phyloP scores from a whole-genome alignment of 23 red algal species.

The Gracilaria caudata region DNA sequence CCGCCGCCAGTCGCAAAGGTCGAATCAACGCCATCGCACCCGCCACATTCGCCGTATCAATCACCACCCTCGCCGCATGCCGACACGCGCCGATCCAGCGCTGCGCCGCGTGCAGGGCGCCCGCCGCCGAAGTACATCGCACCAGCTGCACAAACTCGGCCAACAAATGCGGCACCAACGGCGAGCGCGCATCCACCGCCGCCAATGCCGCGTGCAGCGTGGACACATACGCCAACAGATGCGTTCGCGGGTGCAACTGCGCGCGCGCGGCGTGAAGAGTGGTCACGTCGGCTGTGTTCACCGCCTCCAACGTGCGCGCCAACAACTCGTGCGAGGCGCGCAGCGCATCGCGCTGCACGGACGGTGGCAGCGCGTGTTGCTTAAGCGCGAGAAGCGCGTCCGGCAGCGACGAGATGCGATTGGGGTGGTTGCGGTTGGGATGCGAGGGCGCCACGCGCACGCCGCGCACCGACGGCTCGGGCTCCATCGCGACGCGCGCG shows the following conservation, averaged over 20 bases:
- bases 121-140: not conserved
- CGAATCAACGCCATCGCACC: constrained; percentile 45
- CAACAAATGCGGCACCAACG: constrained; percentile 11
- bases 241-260: constrained; percentile 24
- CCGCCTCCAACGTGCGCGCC: constrained; percentile 39
- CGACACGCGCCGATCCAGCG: constrained; percentile 56
- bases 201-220: constrained; percentile 47
- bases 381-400: constrained; percentile 40
- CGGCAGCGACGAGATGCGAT: constrained; percentile 44
- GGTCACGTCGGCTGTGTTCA: constrained; percentile 55
- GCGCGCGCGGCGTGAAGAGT: constrained; percentile 49
- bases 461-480: constrained; percentile 4
- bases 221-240: constrained; percentile 52
- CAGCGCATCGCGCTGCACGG: not conserved
- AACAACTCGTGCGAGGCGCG: constrained; percentile 28
- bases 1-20: constrained; percentile 30
- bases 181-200: constrained; percentile 13
- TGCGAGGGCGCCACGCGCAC: not conserved
- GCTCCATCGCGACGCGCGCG: not conserved
- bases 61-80: constrained; percentile 40
- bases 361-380: not conserved
- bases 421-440: constrained; percentile 32
- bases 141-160: constrained; percentile 30
- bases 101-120: not conserved
- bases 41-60: constrained; percentile 4